These are phyloP conservation scores for Ciborinia camelliae DNA, from an alignment of 2,329 filamentous ascomycete species.

Conservation along the genomic window DNA sequence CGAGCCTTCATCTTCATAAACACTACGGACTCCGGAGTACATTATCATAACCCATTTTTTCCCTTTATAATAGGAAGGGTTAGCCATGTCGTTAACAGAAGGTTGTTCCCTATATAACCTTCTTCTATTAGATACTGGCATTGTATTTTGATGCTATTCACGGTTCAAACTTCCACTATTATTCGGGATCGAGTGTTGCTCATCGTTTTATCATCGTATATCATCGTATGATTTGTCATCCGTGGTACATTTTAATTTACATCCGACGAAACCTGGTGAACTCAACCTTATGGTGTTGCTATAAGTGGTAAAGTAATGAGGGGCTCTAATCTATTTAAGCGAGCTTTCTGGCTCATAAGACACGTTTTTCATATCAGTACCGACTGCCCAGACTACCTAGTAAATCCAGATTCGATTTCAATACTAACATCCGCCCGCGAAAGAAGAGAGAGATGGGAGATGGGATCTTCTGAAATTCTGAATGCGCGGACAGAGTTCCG, in stretches of 20 bases:
- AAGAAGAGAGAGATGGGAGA: not conserved
- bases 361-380: conserved; percentile 3
- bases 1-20: no score
- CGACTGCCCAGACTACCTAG: no score
- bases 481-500: not conserved
- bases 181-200: not conserved
- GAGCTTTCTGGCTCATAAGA: not conserved
- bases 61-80: no score
- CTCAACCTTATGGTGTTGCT: not conserved
- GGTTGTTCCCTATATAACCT: not conserved
- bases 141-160: no score
- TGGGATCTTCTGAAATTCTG: not conserved
- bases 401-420: not conserved
- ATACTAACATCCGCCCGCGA: not conserved
- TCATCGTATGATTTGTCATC: not conserved
- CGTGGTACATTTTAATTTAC: not conserved
- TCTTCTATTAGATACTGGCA: no score
- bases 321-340: conserved; percentile 3
- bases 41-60: no score
- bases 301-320: not conserved
- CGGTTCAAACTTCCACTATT: conserved; percentile 4
- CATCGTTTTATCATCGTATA: no score
- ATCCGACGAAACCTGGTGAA: not conserved
- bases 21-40: no score
- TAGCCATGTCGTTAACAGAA: not conserved